These are phyloP conservation scores for Coemansia sp. DNA, from an alignment of 192 early-diverging fungal genomes.

Conservation along the genomic window DNA sequence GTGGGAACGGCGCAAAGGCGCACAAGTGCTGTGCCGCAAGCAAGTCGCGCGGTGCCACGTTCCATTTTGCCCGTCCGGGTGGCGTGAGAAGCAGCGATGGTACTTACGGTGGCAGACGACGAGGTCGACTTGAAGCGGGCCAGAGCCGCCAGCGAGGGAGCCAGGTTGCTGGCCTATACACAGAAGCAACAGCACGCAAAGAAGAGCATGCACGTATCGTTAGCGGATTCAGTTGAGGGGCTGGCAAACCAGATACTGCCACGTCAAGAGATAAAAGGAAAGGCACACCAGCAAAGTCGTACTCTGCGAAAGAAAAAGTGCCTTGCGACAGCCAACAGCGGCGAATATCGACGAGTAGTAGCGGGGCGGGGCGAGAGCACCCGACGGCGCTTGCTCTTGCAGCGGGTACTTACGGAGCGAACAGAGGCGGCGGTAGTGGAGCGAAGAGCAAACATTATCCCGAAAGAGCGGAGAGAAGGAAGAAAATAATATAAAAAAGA, in stretches of 20 bases:
- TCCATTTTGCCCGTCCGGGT: not conserved
- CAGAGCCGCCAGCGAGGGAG: slow-evolving; percentile 41
- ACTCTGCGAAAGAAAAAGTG: not conserved
- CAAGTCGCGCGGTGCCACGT: slow-evolving; percentile 1
- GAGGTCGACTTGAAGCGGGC: slow-evolving; percentile 61
- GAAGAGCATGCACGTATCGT: not conserved
- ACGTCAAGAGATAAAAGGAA: slow-evolving; percentile 23
- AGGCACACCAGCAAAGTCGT: not conserved
- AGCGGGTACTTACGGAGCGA: slow-evolving; percentile 49
- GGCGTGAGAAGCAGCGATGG: not conserved
- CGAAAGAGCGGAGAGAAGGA: not conserved
- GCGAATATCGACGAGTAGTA: slow-evolving; percentile 1
- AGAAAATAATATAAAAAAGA: slow-evolving; percentile 3
- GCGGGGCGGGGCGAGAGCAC: not conserved
- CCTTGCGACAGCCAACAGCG: not conserved
- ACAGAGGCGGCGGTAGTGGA: slow-evolving; percentile 40
- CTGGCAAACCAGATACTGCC: slow-evolving; percentile 32
- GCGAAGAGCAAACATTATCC: slow-evolving; percentile 55
- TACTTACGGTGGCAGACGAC: slow-evolving; percentile 62
- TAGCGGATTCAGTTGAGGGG: not conserved
- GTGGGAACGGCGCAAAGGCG: not conserved
- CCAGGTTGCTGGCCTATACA: slow-evolving; percentile 42
- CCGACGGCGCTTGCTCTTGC: not conserved
- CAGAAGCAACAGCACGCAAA: not conserved
- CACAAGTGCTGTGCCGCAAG: not conserved